A percentile compares a stretch with the other conserved stretches of the same genome.
phyloP scores from a whole-genome alignment of 495 filamentous ascomycete species.

The Tuber magnatum region DNA sequence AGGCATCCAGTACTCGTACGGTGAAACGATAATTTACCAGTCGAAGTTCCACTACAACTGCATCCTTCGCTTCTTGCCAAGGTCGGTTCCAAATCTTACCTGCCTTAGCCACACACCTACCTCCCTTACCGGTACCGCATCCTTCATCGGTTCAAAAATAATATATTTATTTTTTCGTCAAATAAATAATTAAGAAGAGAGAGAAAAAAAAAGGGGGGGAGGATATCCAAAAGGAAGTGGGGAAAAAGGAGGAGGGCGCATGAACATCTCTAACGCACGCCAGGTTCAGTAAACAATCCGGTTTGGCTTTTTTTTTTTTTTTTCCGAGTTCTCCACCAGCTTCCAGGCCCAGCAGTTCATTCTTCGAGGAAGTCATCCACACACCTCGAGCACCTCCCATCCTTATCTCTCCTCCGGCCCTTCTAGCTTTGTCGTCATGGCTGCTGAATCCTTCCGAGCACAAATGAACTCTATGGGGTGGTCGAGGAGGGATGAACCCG shows the following conservation, averaged over 20 bases:
- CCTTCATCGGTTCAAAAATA: background rate
- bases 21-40: background rate
- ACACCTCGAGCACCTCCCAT: conserved; percentile 4
- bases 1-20: conserved; percentile 1
- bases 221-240: conserved; percentile 7
- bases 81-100: background rate
- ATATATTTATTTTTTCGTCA: background rate
- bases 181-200: background rate
- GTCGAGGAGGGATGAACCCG: conserved; percentile 78
- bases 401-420: conserved; percentile 14
- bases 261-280: conserved; percentile 12
- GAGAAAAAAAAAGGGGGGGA: background rate
- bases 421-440: conserved; percentile 54
- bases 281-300: conserved; percentile 24
- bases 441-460: conserved; percentile 66
- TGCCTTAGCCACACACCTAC: background rate
- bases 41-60: background rate
- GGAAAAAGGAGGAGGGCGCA: conserved; percentile 11
- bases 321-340: conserved; percentile 28
- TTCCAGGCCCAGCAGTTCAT: conserved; percentile 17
- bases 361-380: conserved; percentile 22
- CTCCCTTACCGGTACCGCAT: background rate
- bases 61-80: background rate
- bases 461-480: conserved; percentile 86
- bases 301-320: background rate